Percentiles rank a stretch among this genome's conserved stretches.
Evolutionary conservation across 2,329 filamentous ascomycete genomes (phyloP).

Genomic region (Ilyonectria sp.): DNA sequence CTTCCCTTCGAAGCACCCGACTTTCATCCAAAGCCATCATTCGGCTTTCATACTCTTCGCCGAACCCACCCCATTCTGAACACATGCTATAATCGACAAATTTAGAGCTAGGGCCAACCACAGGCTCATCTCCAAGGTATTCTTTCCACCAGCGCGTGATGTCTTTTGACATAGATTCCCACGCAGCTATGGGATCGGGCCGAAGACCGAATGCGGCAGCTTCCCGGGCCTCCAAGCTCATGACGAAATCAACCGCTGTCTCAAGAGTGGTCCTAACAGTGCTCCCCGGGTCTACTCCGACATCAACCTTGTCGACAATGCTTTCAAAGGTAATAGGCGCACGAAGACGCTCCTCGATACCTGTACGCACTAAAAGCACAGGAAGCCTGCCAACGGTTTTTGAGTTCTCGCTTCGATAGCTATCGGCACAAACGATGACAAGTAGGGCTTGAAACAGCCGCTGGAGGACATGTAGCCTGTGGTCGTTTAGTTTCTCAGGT

Average conservation of each 20-base stretch:
- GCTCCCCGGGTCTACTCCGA: not conserved
- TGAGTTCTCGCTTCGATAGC: not conserved
- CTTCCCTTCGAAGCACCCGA: too few species aligned
- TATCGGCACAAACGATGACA: too few species aligned
- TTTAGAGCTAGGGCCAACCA: slow-evolving; percentile 13
- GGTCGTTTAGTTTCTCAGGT: too few species aligned
- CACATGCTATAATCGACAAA: slow-evolving; percentile 15
- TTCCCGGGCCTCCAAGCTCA: slow-evolving; percentile 31
- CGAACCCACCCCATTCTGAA: slow-evolving; percentile 7
- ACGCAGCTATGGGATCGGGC: slow-evolving; percentile 1
- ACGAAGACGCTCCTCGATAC: slow-evolving; percentile 23
- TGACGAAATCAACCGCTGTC: slow-evolving; percentile 28
- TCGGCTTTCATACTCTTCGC: not conserved
- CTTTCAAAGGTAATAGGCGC: slow-evolving; percentile 30
- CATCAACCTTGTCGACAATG: not conserved
- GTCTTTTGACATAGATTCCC: not conserved
- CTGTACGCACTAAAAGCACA: slow-evolving; percentile 7
- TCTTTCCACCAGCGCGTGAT: not conserved
- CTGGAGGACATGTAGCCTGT: too few species aligned
- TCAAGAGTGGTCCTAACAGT: slow-evolving; percentile 18
- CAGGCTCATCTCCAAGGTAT: not conserved
- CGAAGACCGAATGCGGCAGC: slow-evolving; percentile 24
- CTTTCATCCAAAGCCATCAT: too few species aligned
- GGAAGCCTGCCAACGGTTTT: not conserved
- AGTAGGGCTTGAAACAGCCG: too few species aligned